A percentile compares a stretch with the other conserved stretches of the same genome.
Evolutionary conservation across 208 protist genomes (phyloP).

Genomic region (Leishmania arabica): DNA sequence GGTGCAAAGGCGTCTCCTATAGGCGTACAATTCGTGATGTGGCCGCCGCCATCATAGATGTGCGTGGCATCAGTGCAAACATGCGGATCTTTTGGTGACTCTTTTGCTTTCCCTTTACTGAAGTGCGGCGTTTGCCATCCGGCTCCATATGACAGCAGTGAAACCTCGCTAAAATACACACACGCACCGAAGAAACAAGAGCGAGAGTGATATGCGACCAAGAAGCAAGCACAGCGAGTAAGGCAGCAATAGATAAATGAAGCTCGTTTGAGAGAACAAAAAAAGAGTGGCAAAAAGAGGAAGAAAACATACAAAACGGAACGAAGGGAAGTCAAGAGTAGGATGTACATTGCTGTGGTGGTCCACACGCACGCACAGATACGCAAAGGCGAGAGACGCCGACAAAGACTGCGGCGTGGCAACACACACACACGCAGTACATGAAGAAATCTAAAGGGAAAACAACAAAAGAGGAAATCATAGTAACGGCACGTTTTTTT

Average conservation of each 20-base stretch:
- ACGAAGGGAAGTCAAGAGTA: not conserved
- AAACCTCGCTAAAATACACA: not conserved
- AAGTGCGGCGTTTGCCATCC: not conserved
- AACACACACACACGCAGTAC: conserved; percentile 5
- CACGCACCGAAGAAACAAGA: not conserved
- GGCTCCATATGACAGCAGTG: not conserved
- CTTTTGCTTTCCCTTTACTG: not conserved
- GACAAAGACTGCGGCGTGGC: conserved; percentile 1
- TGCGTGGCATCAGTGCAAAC: not conserved
- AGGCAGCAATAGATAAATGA: not conserved
- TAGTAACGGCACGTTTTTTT: not conserved
- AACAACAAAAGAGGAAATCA: conserved; percentile 12
- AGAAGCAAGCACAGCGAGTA: not conserved
- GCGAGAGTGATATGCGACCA: not conserved
- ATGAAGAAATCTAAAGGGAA: not conserved
- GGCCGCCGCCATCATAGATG: not conserved
- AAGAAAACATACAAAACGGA: not conserved
- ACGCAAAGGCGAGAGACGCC: not conserved
- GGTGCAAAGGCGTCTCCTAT: not conserved
- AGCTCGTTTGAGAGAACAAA: not conserved
- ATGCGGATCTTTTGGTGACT: not conserved
- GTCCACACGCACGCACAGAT: not conserved
- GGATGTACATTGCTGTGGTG: not conserved
- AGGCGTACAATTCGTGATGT: not conserved
- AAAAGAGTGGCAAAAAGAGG: conserved; percentile 1